Percentiles rank a stretch among this genome's conserved stretches.
These are phyloP conservation scores for Neotropicomus parvogracilis DNA, from an alignment of 1,284 basidiomycete species.

Conservation along the genomic window DNA sequence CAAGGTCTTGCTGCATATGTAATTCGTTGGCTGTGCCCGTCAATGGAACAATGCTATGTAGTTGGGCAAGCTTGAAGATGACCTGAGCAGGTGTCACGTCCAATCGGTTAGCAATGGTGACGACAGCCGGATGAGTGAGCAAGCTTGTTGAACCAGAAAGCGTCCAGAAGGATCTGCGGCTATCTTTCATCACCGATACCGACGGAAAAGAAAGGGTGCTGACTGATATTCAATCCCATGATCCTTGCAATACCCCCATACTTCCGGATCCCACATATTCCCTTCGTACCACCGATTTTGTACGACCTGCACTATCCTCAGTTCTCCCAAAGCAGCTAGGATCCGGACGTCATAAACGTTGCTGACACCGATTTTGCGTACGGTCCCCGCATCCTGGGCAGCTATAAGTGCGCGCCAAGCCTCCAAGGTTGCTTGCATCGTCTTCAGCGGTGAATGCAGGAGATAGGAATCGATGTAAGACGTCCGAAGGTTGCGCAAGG, in stretches of 20 bases:
- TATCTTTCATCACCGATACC: slow-evolving; percentile 6
- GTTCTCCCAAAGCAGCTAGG: slow-evolving; percentile 50
- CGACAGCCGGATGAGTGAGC: slow-evolving; percentile 47
- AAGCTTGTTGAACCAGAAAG: slow-evolving; percentile 70
- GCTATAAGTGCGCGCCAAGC: slow-evolving; percentile 63
- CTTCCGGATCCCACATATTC: slow-evolving; percentile 69
- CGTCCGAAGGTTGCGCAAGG: slow-evolving; percentile 64
- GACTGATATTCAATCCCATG: slow-evolving; percentile 72
- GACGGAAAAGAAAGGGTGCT: slow-evolving; percentile 24
- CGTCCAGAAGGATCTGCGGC: slow-evolving; percentile 78
- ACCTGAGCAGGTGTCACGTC: slow-evolving; percentile 60
- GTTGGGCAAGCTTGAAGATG: slow-evolving; percentile 64
- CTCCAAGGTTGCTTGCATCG: slow-evolving; percentile 54
- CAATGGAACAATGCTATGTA: slow-evolving; percentile 56
- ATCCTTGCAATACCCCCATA: slow-evolving; percentile 52
- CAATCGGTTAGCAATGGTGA: slow-evolving; percentile 43
- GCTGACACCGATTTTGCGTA: slow-evolving; percentile 67
- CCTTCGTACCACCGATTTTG: slow-evolving; percentile 83
- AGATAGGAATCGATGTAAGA: slow-evolving; percentile 72
- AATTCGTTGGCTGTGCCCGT: slow-evolving; percentile 58
- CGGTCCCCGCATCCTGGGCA: slow-evolving; percentile 60
- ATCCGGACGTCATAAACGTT: slow-evolving; percentile 66
- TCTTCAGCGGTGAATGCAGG: slow-evolving; percentile 70
- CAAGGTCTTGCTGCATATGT: slow-evolving; percentile 65
- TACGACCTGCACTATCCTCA: slow-evolving; percentile 63